Base-by-base conservation (phyloP, 2,329 filamentous ascomycete species). In the Chalaropsis ovoidea region DNA sequence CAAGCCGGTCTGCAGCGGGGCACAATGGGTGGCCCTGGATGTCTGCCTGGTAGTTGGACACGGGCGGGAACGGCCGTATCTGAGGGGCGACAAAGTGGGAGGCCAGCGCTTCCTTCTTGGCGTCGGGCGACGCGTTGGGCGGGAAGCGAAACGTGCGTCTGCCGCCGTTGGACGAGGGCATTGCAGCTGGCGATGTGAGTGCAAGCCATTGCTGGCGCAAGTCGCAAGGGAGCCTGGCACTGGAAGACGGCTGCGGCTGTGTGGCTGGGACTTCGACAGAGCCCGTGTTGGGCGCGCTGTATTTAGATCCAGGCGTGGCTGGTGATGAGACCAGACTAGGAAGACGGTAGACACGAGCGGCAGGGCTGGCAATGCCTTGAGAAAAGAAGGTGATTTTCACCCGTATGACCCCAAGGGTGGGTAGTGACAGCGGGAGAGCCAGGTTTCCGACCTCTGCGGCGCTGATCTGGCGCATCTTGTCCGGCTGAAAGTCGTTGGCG, bases 311-410 rank as follows among this genome's bases (percentile, higher is more conserved):
- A 10, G 5, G 35, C 31, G 22, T 6, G 2, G 75, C 8, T 67
- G 65, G 8, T 70, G 60, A 1, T 56, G 39, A 0, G 70, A 68
- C 1, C 65, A 66, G 1, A 77, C 74, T 2, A n/a, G 93, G 89
- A 17, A 97, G 83, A 15, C 89, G 86, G 75, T 97, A 99, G 69
- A 97, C 86, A 43, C 94, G 84, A 3, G 93, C 90, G 73, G 87
- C 89, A 2, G 84, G 77, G 0, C 77, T 79, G 2, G 86, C 88
- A 0, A 87, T 82, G 31, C 94, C 93, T 65, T 90, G 85, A 47
- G 81, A 79, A 8, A 88, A 73, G 58, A 94, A 79, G 0, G 78
- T 84, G 64, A 97, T 78, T 62, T 81, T 82, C 58, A 92, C 81
- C 0, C 84, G 87, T 63, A 86, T 76, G 45, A 84, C 70, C 22